Evolutionary conservation across 2,329 filamentous ascomycete genomes (phyloP), one percentile per base, ranked within the genome.

Genomic region (Westerdykella ornata): DNA sequence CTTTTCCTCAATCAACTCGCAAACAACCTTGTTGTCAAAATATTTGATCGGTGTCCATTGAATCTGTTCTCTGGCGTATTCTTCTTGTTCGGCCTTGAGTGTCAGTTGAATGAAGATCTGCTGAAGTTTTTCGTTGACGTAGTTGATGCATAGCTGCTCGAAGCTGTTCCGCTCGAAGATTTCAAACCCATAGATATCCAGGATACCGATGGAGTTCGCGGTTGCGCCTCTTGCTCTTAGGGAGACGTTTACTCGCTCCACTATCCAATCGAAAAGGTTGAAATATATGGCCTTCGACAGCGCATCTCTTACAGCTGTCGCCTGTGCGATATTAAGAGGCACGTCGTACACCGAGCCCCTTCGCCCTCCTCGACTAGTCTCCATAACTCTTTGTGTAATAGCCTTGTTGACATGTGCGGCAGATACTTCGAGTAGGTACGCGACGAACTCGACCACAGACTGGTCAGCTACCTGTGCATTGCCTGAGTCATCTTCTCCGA

Each of bases 81-180:
- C 92, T 55, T 98, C 92, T 70, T 98, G 92, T 66, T 98, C 92
- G 0, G 92, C 84, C 72, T 95, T 95, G 48, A 98, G 69, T 0
- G 92, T 98, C 55, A 98, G 74, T 67, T 98, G 92, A 54, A 98
- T 98, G 64, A 98, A 98, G 58, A 98, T 97, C 62, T 98, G 92
- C 68, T 98, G 92, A 43, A 98, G 79, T 66, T 96, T 98, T 67
- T 98, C 92, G 68, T 98, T 98, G 47, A 94, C 97, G 68, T 98
- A 98, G 68, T 98, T 98, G 76, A 98, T 98, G 72, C 92, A 98
- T 5, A 98, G 77, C 66, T 98, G 92, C 65, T 98, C 92, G 59
- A 98, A 98, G 72, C 90, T 96, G 72, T 98, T 98, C 58, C 87
- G 80, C 54, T 98, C 89, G 56, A 98, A 98, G 53, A 98, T 98